Percentiles rank a stretch among this genome's conserved stretches.
Conservation (phyloP, 169 alveolate genomes). For the Cryptosporidium bovis region DNA sequence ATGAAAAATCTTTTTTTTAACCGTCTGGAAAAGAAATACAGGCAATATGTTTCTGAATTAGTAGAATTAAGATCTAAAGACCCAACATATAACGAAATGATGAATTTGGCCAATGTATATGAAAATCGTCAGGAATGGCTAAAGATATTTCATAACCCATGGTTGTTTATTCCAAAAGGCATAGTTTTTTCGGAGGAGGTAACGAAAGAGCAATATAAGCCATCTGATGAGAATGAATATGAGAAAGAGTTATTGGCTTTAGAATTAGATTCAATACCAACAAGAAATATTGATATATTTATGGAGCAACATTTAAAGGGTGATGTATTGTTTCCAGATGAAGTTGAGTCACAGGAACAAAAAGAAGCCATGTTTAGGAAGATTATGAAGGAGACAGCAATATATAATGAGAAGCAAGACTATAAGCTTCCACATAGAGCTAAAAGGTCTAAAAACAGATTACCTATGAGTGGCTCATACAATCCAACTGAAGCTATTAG, state of each 20-base stretch:
- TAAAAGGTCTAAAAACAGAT: background rate
- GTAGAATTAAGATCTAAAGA: slow-evolving; percentile 40
- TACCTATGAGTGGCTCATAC: slow-evolving; percentile 8
- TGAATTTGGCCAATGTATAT: slow-evolving; percentile 54
- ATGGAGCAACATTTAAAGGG: slow-evolving; percentile 42
- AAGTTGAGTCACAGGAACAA: slow-evolving; percentile 14
- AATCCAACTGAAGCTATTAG: slow-evolving; percentile 16
- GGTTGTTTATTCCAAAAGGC: slow-evolving; percentile 58
- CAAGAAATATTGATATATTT: slow-evolving; percentile 42
- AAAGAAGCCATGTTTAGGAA: slow-evolving; percentile 68
- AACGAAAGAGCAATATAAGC: background rate
- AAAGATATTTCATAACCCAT: slow-evolving; percentile 36
- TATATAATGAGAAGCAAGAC: slow-evolving; percentile 47
- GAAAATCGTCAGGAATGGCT: slow-evolving; percentile 65
- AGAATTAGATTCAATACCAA: slow-evolving; percentile 40
- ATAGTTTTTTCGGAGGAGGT: background rate
- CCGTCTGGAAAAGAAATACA: slow-evolving; percentile 36
- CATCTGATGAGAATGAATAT: slow-evolving; percentile 2
- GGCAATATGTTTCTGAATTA: slow-evolving; percentile 48
- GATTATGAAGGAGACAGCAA: slow-evolving; percentile 59
- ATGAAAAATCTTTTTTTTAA: slow-evolving; percentile 18
- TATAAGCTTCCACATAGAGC: slow-evolving; percentile 69
- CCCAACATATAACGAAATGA: slow-evolving; percentile 43
- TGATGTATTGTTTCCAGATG: slow-evolving; percentile 48
- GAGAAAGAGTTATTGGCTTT: slow-evolving; percentile 48